Evolutionary conservation across 495 filamentous ascomycete genomes (phyloP), one percentile per base, ranked within the genome.

Genomic region (Aspergillus ellipticus): DNA sequence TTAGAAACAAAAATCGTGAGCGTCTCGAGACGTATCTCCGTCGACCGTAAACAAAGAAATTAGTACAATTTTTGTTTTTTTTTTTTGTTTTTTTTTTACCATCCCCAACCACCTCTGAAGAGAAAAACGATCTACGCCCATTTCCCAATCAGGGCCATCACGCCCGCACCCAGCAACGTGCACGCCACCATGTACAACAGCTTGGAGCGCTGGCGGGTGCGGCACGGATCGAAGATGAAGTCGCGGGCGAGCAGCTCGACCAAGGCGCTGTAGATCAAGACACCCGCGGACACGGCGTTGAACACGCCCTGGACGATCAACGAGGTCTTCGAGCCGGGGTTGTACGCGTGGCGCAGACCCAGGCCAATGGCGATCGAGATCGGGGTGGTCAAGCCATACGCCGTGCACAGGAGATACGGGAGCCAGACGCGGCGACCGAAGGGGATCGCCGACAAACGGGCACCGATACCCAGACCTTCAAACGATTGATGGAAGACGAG

Each of bases 221-320:
- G 45, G 8, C 22, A 48, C 2, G 45, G 45, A 48, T 48, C 45
- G 16, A 48, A 48, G 11, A 48, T 24, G 22, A 48, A 48, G 16
- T 48, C 45, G 13, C 45, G 45, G 1, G 45, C 45, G 22, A 48
- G 22, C 22, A 48, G 9, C 45, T 48, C 45, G 4, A 48, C 45
- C 45, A 48, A 13, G 22, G 45, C 45, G 15, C 45, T 48, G 45
- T 28, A 48, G 45, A 48, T 48, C 45, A 48, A 22, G 4, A 47
- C 24, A 2, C 43, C 43, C 43, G 43, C 43, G 8, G 43, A 47
- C 10, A 47, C 43, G 8, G 43, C 43, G 9, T 47, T 47, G 43
- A 47, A 47, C 10, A 47, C 43, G 10, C 43, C 43, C 43, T 47
- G 43, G 43, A 47, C 26, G 21, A 47, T 47, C 43, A 47, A 16